Evolutionary conservation across 2,329 filamentous ascomycete species (phyloP), one percentile per base, ranked within the genome.

Genomic region (Colletotrichum noveboracense): DNA sequence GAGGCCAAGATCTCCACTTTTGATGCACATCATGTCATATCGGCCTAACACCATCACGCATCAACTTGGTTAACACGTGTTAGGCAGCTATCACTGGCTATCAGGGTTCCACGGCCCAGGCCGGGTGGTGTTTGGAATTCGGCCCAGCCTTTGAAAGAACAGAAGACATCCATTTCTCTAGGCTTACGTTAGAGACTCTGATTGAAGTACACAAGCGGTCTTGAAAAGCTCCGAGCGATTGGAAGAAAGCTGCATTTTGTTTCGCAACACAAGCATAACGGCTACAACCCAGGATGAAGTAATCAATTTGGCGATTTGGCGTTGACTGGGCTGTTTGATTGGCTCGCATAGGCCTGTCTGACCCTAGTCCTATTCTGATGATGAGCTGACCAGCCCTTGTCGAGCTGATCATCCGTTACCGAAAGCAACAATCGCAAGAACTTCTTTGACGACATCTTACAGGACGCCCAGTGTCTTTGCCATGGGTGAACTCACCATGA

Each of bases 41-140:
- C 10, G 0, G n/a, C 12, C 43, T 52, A 52, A 52, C 43, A 52
- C 13, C 3, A 6, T 6, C 3, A 7, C n/a, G n/a, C n/a, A 7
- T 2, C 2, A 3, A 3, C 3, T 52, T 21, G 6, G 2, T 3
- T 0, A 5, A 2, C 6, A 21, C 0, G 2, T 48, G 43, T 52
- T 52, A 52, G 43, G 1, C 6, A 21, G 2, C n/a, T 52, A 21
- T 52, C 1, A 13, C 43, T 21, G 10, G 10, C 3, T 13, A 21
- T 5, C 43, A 52, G 10, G 43, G 43, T 48, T n/a, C 18, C n/a
- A 7, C 43, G 38, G 10, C 38, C 36, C 18, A 4, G 38, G 36
- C 16, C 16, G 36, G 36, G 3, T n/a, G 8, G 9, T 21, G 3
- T 21, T 52, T 13, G 43, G 2, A 52, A 52, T 52, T 5, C 12